Evolutionary conservation across 2,329 filamentous ascomycete genomes (phyloP).

Genomic region (Aureobasidium namibiae): DNA sequence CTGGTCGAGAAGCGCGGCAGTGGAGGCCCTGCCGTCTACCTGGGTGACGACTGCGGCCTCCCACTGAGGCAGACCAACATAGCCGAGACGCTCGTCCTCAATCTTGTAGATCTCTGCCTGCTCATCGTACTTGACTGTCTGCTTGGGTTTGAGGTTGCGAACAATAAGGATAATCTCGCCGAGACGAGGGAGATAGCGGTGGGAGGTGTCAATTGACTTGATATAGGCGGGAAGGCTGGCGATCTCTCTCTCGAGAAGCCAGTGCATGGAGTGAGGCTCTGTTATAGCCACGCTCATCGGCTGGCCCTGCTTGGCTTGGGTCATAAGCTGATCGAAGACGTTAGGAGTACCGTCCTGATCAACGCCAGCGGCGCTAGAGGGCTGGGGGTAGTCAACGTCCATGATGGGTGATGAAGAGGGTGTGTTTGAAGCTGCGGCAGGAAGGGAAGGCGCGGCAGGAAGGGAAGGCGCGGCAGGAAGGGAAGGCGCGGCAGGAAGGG

Average conservation of each 20-base stretch:
- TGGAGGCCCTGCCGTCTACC: conserved; percentile 25
- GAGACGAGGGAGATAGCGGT: conserved; percentile 44
- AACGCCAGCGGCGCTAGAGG: neutral
- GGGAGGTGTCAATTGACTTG: conserved; percentile 33
- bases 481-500: too few species aligned
- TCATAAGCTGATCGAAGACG: conserved; percentile 42
- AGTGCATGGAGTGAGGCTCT: conserved; percentile 48
- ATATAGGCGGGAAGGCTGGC: conserved; percentile 26
- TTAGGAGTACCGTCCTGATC: conserved; percentile 50
- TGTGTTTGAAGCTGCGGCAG: neutral
- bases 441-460: too few species aligned
- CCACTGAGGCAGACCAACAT: conserved; percentile 40
- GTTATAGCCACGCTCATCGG: conserved; percentile 37
- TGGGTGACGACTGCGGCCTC: conserved; percentile 50
- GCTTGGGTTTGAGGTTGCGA: conserved; percentile 24
- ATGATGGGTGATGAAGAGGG: neutral
- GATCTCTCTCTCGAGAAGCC: conserved; percentile 42
- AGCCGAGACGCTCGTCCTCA: conserved; percentile 22
- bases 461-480: too few species aligned
- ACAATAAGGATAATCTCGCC: conserved; percentile 52
- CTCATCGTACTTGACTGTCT: conserved; percentile 26
- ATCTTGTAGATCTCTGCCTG: conserved; percentile 19
- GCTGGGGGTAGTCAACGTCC: neutral
- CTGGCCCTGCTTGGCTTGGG: conserved; percentile 36
- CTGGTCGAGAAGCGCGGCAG: neutral